Percentiles rank a stretch among this genome's conserved stretches.
These are phyloP conservation scores for Cairneyella variabilis DNA, from an alignment of 495 filamentous ascomycete species.

Conservation along the genomic window DNA sequence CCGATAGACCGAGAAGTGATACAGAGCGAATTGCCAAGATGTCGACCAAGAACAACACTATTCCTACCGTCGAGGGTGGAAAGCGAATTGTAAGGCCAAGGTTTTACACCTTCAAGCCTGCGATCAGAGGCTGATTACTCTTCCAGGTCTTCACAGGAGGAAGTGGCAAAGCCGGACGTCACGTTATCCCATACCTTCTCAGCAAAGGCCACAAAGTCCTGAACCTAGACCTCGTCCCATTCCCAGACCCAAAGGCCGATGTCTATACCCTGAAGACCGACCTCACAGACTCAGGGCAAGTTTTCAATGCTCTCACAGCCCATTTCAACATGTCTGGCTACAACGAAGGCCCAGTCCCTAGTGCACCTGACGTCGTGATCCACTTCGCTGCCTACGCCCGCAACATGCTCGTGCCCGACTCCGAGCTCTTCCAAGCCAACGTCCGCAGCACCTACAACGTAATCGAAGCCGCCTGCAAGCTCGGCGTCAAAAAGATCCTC, in stretches of 20 bases:
- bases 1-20: too few relatives aligned
- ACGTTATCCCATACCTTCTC: slow-evolving; percentile 52
- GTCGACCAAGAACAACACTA: slow-evolving; percentile 3
- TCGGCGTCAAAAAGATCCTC: slow-evolving; percentile 58
- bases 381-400: slow-evolving; percentile 58
- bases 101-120: slow-evolving; percentile 7
- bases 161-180: slow-evolving; percentile 55
- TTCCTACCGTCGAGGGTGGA: not conserved
- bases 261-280: slow-evolving; percentile 57
- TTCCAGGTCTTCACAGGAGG: slow-evolving; percentile 31
- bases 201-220: slow-evolving; percentile 49
- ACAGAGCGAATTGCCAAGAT: slow-evolving; percentile 1
- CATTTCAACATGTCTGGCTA: slow-evolving; percentile 52
- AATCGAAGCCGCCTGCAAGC: slow-evolving; percentile 55
- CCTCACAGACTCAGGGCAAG: slow-evolving; percentile 55
- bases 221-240: slow-evolving; percentile 53
- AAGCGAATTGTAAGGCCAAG: slow-evolving; percentile 9
- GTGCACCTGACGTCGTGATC: slow-evolving; percentile 53
- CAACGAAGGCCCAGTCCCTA: slow-evolving; percentile 34
- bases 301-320: slow-evolving; percentile 53
- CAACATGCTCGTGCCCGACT: slow-evolving; percentile 54
- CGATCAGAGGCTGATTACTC: not conserved
- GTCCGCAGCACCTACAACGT: slow-evolving; percentile 52
- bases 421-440: slow-evolving; percentile 54
- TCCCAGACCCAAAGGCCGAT: slow-evolving; percentile 32